A percentile compares a stretch with the other conserved stretches of the same genome.
These are phyloP conservation scores for Golubevia pallescens DNA, from an alignment of 1,284 basidiomycete species.

Conservation along the genomic window DNA sequence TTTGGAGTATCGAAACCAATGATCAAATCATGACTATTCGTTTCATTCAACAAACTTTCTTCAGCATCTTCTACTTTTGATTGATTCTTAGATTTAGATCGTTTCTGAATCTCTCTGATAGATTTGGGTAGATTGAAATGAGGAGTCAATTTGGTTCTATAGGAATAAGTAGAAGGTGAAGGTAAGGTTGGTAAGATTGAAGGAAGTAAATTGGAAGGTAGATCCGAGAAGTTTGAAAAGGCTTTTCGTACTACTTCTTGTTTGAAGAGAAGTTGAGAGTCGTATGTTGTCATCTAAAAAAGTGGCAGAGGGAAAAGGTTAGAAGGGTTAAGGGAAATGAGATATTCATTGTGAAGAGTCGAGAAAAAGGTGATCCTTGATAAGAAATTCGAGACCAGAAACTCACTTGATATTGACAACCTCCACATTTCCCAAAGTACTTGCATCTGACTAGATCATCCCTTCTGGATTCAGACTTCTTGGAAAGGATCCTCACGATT, in stretches of 20 bases:
- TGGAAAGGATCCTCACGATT: constrained; percentile 33
- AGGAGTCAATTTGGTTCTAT: constrained; percentile 95
- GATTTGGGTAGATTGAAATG: constrained; percentile 72
- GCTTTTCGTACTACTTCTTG: too few relatives aligned
- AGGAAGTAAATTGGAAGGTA: constrained; percentile 72
- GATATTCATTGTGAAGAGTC: background rate
- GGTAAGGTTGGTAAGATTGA: constrained; percentile 77
- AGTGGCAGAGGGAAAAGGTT: too few relatives aligned
- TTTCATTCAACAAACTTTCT: too few relatives aligned
- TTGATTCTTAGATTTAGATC: constrained; percentile 6
- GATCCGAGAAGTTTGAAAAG: constrained; percentile 63
- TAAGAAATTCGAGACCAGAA: background rate
- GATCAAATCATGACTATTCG: constrained; percentile 24
- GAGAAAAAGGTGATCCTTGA: background rate
- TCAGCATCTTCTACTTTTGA: constrained; percentile 16
- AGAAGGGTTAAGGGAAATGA: constrained; percentile 25
- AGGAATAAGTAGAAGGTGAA: constrained; percentile 86
- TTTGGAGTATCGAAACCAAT: constrained; percentile 49
- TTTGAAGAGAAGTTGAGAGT: too few relatives aligned
- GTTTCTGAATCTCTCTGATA: constrained; percentile 15
- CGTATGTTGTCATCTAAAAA: too few relatives aligned
- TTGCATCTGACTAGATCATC: constrained; percentile 46
- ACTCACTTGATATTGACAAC: constrained; percentile 16
- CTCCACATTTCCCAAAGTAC: constrained; percentile 59
- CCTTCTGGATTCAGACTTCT: constrained; percentile 4